phyloP scores from a whole-genome alignment of 345 rosid species.

The Melaleuca alternifolia region DNA sequence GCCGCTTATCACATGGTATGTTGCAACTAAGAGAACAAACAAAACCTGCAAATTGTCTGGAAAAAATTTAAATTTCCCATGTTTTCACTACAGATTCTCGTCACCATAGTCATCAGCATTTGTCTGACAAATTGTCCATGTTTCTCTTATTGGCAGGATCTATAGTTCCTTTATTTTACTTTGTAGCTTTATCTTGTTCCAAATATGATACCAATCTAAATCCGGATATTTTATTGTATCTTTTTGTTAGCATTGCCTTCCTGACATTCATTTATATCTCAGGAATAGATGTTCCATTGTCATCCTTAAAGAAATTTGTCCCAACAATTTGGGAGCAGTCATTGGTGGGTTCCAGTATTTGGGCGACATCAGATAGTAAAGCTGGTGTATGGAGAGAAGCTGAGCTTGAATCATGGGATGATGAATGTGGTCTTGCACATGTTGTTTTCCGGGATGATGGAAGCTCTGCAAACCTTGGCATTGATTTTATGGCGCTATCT shows the following conservation, averaged over 20 bases:
- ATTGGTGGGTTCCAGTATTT: conserved; percentile 72
- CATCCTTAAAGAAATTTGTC: conserved; percentile 57
- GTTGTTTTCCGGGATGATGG: conserved; percentile 75
- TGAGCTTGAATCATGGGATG: conserved; percentile 92
- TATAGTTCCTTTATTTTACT: neutral
- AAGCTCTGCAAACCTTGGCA: conserved; percentile 46
- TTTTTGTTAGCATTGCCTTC: neutral
- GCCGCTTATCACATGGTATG: conserved; percentile 96
- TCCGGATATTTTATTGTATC: neutral
- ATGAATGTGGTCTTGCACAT: conserved; percentile 39
- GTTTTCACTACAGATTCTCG: neutral
- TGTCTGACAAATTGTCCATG: neutral
- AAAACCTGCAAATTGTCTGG: neutral
- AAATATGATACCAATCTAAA: neutral
- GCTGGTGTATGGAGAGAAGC: conserved; percentile 68
- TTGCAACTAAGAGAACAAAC: conserved; percentile 4
- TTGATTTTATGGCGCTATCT: conserved; percentile 45
- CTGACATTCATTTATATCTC: conserved; percentile 1
- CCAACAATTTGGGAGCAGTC: conserved; percentile 63
- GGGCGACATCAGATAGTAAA: conserved; percentile 55
- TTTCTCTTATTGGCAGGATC: neutral
- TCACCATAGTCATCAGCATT: neutral
- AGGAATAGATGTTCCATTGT: conserved; percentile 74
- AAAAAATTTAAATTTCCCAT: neutral
- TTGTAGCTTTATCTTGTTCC: neutral